Conservation (phyloP, 495 filamentous ascomycete genomes). For the Xylaria grammica region DNA sequence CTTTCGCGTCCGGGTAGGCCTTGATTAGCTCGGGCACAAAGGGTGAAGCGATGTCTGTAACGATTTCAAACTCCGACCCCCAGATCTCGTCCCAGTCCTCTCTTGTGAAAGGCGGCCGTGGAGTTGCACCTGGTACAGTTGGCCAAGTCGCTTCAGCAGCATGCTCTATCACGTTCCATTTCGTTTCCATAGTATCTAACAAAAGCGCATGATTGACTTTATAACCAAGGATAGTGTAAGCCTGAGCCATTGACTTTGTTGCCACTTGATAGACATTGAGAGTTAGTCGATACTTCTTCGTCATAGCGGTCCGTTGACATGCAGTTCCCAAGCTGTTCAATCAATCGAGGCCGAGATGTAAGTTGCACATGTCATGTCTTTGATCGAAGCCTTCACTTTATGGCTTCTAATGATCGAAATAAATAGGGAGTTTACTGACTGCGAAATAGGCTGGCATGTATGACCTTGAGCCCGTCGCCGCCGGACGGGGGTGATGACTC, state of each 20-base stretch:
- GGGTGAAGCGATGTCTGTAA: slow-evolving; percentile 41
- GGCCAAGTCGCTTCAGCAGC: slow-evolving; percentile 37
- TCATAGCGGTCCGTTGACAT: not conserved
- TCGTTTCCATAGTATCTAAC: not conserved
- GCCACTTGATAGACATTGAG: slow-evolving; percentile 12
- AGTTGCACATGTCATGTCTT: not conserved
- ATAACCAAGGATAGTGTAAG: slow-evolving; percentile 31
- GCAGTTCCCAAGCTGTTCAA: not conserved
- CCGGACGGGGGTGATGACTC: not conserved
- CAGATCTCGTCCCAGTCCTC: slow-evolving; percentile 51
- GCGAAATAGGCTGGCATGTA: slow-evolving; percentile 22
- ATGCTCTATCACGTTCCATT: slow-evolving; percentile 16
- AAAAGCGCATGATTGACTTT: slow-evolving; percentile 26
- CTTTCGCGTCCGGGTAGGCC: slow-evolving; percentile 54
- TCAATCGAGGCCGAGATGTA: not conserved
- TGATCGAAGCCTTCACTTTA: not conserved
- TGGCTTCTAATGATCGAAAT: not conserved
- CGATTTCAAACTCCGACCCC: slow-evolving; percentile 41
- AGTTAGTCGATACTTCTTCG: not conserved
- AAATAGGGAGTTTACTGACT: slow-evolving; percentile 4
- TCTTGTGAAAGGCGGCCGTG: slow-evolving; percentile 23
- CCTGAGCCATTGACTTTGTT: slow-evolving; percentile 29
- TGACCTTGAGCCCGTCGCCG: slow-evolving; percentile 18
- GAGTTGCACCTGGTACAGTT: slow-evolving; percentile 6
- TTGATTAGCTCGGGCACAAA: slow-evolving; percentile 47